A percentile compares a stretch with the other conserved stretches of the same genome.
Conservation (phyloP, 768 basidiomycete genomes). For the Tulasnella sp. region DNA sequence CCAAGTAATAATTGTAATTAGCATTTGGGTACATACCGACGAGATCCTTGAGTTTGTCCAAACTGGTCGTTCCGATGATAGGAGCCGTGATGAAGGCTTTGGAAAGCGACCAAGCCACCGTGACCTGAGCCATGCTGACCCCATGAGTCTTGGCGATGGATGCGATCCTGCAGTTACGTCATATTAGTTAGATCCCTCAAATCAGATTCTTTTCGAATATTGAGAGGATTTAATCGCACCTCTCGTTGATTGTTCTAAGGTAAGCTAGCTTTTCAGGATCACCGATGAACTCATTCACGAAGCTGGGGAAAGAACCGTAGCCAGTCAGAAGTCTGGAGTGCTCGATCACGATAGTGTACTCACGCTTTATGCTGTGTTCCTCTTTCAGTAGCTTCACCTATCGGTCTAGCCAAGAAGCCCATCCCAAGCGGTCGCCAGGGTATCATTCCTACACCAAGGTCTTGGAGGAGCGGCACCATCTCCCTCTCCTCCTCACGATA, state of each 20-base stretch:
- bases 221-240: too few relatives aligned
- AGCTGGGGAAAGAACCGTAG: conserved; percentile 7
- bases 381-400: not conserved
- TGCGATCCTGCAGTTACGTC: conserved; percentile 17
- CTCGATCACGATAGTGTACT: not conserved
- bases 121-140: conserved; percentile 27
- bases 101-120: conserved; percentile 21
- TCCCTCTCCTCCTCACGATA: conserved; percentile 15
- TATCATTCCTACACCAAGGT: conserved; percentile 11
- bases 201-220: too few relatives aligned
- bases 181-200: too few relatives aligned
- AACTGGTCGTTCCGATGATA: conserved; percentile 3
- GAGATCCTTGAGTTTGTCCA: conserved; percentile 30
- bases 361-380: not conserved
- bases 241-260: conserved; percentile 1
- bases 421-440: conserved; percentile 10
- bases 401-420: conserved; percentile 5
- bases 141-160: conserved; percentile 24
- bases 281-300: too few relatives aligned
- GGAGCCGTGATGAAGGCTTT: conserved; percentile 6
- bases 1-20: too few relatives aligned
- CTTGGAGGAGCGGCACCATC: conserved; percentile 9
- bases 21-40: conserved; percentile 32
- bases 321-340: not conserved
- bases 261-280: not conserved